Evolutionary conservation across 2,329 filamentous ascomycete species (phyloP).

Genomic region (Aspergillus felis): DNA sequence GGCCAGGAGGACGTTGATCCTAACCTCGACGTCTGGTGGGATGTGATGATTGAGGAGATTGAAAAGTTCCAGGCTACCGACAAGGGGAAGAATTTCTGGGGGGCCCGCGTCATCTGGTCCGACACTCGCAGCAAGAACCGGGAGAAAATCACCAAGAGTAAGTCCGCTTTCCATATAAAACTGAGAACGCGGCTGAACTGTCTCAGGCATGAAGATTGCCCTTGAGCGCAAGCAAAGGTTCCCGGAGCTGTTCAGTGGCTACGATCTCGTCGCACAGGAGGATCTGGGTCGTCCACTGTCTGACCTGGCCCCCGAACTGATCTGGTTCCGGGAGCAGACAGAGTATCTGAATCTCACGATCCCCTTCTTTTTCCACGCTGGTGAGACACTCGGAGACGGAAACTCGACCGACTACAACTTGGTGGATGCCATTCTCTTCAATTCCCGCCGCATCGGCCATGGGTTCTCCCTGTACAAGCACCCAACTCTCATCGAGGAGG

Average conservation of each 20-base stretch:
- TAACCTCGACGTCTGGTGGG: conserved; percentile 63
- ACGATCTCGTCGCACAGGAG: conserved; percentile 85
- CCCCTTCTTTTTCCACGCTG: conserved; percentile 92
- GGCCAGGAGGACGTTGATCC: conserved; percentile 62
- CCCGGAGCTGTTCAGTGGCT: conserved; percentile 75
- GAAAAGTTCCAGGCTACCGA: conserved; percentile 65
- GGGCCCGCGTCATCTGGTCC: conserved; percentile 77
- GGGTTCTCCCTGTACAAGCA: conserved; percentile 86
- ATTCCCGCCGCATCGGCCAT: conserved; percentile 81
- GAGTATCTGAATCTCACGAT: conserved; percentile 69
- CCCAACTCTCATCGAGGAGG: conserved; percentile 77
- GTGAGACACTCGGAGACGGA: conserved; percentile 80
- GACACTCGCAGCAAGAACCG: conserved; percentile 51
- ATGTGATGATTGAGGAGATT: conserved; percentile 69
- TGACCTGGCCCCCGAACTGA: conserved; percentile 73
- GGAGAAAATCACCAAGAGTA: conserved; percentile 6
- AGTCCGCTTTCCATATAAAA: background rate
- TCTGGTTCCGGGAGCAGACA: conserved; percentile 87
- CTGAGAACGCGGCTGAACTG: conserved; percentile 49
- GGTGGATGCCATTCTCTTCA: conserved; percentile 79
- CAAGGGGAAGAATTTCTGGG: conserved; percentile 74
- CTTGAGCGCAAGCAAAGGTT: conserved; percentile 74
- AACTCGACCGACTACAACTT: conserved; percentile 74
- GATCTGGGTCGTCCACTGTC: conserved; percentile 70
- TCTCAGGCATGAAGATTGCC: conserved; percentile 79